phyloP scores from a whole-genome alignment of 345 rosid species.

The Firmiana major region DNA sequence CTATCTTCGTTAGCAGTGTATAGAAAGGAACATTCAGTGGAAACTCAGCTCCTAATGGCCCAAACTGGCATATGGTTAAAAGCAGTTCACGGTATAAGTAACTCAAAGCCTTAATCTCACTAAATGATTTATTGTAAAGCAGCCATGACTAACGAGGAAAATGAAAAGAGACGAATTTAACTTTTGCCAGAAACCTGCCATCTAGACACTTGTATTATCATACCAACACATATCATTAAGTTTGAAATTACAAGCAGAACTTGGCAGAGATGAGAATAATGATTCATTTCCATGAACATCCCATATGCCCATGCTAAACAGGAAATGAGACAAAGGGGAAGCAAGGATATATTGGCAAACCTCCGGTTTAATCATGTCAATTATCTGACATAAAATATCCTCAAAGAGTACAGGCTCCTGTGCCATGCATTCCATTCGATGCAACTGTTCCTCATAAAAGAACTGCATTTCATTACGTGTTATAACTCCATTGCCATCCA shows the following conservation, averaged over 20 bases:
- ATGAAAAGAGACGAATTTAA: neutral
- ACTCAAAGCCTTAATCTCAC: neutral
- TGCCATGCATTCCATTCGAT: conserved; percentile 99
- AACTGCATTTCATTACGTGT: conserved; percentile 30
- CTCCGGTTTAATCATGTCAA: conserved; percentile 94
- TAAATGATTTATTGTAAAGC: neutral
- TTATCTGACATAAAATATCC: conserved; percentile 91
- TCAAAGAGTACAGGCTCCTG: conserved; percentile 96
- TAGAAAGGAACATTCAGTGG: neutral
- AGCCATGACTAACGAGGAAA: neutral
- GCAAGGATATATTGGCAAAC: conserved; percentile 28
- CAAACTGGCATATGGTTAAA: neutral
- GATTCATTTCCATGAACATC: neutral
- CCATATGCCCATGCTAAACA: too few species aligned
- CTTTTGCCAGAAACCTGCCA: neutral
- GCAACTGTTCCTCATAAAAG: conserved; percentile 84
- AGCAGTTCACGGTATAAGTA: neutral
- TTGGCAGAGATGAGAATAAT: neutral
- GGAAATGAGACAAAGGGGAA: neutral
- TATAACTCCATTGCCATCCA: conserved; percentile 87
- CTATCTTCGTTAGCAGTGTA: neutral
- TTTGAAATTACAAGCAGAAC: neutral
- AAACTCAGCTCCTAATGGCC: neutral
- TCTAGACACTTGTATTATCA: neutral
- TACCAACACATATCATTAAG: neutral